These are phyloP conservation scores for Trypanosoma scelopori DNA, from an alignment of 208 protist species.

Conservation along the genomic window DNA sequence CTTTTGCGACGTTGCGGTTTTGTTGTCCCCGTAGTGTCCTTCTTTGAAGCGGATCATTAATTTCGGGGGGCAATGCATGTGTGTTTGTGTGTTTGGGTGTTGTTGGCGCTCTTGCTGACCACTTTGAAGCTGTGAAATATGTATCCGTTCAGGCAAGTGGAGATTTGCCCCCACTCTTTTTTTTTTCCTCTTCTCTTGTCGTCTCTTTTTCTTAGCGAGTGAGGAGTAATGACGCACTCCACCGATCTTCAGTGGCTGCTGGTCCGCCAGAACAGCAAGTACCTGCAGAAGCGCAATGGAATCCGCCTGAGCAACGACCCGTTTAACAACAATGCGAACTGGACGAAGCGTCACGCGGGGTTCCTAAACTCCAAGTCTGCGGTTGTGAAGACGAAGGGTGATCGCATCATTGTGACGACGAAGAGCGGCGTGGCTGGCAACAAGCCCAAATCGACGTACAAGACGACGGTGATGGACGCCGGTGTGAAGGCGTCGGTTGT, in stretches of 20 bases:
- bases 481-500: slow-evolving; percentile 75
- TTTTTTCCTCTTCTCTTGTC: slow-evolving; percentile 10
- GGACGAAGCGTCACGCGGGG: slow-evolving; percentile 84
- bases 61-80: neutral
- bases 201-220: neutral
- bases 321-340: slow-evolving; percentile 90
- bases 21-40: slow-evolving; percentile 26
- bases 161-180: too few species aligned
- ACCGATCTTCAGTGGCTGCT: slow-evolving; percentile 85
- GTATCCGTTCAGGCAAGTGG: too few species aligned
- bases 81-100: slow-evolving; percentile 5
- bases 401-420: slow-evolving; percentile 62
- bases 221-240: slow-evolving; percentile 71
- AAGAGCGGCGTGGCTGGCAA: slow-evolving; percentile 72
- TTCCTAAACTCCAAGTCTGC: slow-evolving; percentile 73
- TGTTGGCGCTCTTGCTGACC: neutral
- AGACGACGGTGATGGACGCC: slow-evolving; percentile 62
- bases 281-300: slow-evolving; percentile 81
- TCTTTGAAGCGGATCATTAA: neutral
- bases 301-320: slow-evolving; percentile 82
- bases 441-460: slow-evolving; percentile 81
- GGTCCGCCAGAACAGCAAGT: slow-evolving; percentile 83
- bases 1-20: slow-evolving; percentile 32
- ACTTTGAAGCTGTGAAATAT: too few species aligned
- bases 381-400: slow-evolving; percentile 73